Evolutionary conservation across 257 asterid genomes (phyloP).

Genomic region (Solanum infundibuliforme): DNA sequence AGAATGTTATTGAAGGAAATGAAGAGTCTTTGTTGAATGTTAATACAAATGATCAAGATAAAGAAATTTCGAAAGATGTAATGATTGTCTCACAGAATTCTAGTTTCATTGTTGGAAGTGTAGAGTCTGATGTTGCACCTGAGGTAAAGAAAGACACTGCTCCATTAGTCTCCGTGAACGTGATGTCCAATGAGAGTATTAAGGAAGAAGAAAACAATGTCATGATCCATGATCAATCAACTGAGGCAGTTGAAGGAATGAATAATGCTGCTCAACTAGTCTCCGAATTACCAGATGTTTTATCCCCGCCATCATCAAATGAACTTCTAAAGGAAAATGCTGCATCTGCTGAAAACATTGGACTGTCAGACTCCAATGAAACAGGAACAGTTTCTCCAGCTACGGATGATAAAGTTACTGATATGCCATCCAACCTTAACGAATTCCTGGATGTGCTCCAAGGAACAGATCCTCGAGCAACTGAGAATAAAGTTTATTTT

Average conservation of each 20-base stretch:
- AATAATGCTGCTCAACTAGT: background rate
- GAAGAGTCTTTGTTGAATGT: background rate
- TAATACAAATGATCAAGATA: background rate
- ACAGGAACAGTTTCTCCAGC: background rate
- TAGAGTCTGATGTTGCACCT: background rate
- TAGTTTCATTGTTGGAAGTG: background rate
- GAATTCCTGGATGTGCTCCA: background rate
- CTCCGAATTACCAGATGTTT: background rate
- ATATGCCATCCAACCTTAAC: fast-evolving
- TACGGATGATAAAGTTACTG: background rate
- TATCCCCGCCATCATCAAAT: background rate
- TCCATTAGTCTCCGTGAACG: background rate
- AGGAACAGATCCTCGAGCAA: background rate
- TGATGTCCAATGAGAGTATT: background rate
- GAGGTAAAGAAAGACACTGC: background rate
- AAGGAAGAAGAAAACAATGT: background rate
- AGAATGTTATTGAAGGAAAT: background rate
- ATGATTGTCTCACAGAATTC: background rate
- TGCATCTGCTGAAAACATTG: background rate
- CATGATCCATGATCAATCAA: background rate
- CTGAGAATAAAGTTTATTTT: background rate
- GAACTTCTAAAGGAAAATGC: background rate
- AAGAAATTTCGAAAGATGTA: background rate
- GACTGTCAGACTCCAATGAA: background rate
- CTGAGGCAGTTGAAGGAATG: background rate